Base-by-base conservation (phyloP, 164 flowering plant species). In the Dillenia turbinata region DNA sequence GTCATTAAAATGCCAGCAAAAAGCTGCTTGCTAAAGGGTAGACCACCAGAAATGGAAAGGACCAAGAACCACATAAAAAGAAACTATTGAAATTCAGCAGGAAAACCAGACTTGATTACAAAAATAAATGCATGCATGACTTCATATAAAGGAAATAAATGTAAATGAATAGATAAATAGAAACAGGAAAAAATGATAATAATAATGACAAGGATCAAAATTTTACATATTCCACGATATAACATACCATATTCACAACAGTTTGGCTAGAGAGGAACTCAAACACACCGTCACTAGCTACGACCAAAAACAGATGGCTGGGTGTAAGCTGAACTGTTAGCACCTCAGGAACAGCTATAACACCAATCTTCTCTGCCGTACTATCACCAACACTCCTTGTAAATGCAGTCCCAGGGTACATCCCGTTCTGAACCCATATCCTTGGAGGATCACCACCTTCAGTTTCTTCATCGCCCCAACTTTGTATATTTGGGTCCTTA, bases 241-340 rank as follows among this genome's bases (percentile, higher is more conserved):
- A 14, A 22, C 76, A 72, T 86, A 92, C 97, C 97, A 85, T 87
- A 64, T 87, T 59, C 13, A 91, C 89, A 58, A 94, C 99, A 8
- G 82, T 71, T 76, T 94, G 96, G 88, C 99, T 94, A 8, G 89
- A 78, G 59, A 91, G 80, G 68, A 94, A 91, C 77, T 94, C 97
- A 24, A 94, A 94, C 58, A 94, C 88, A 49, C 99, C 99, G 81
- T 95, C 99, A 68, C 97, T 95, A 40, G 99, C 99, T 77, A 89
- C 65, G 12, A 95, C 89, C 62, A 95, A 87, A 78, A 95, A 95
- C 44, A 71, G 74, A 73, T 95, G 92, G 57, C 82, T 61, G 11
- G 85, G 74, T 0, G 82, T 81, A 13, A 95, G 92, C 57, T 79
- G 81, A 60, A 90, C 76, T 53, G 66, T 60, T 4, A 75, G 66